Base-by-base conservation (phyloP, 78 protist genomes). In the Monosiga brevicollis region DNA sequence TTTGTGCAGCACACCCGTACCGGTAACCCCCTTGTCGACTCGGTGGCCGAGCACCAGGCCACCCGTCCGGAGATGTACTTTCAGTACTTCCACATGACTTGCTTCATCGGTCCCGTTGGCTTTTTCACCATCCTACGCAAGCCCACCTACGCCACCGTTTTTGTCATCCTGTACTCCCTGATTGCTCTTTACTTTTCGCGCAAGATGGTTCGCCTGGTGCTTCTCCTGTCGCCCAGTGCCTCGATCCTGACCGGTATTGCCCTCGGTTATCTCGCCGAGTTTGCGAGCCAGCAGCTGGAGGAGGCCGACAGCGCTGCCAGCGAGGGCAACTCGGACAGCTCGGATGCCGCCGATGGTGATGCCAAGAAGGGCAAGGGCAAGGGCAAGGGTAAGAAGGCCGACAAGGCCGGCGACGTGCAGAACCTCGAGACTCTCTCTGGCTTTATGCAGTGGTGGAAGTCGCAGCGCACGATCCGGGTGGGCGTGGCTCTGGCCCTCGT, bases 21-120 rank as follows among this genome's bases (percentile, higher is more conserved):
- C n/a, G n/a, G n/a, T n/a, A 95, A 96, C 73, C 98, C 99, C 78
- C 95, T 98, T 87, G 94, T 97, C 74, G 98, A 97, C 42, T 96
- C 99, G 0, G 99, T 98, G 43, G 91, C 97, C 0, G 99, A 98
- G 89, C 99, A 98, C 86, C 99, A 95, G 91, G 93, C 97, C 22
- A 89, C 95, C 32, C 0, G 92, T 20, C 90, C 95, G 96, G 41
- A 96, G 0, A 90, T 97, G 9, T 97, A 92, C 90, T 96, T 94
- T 90, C 93, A 95, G 73, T 99, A 98, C 84, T 83, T 96, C 73
- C 95, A 97, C 87, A 39, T 95, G 78, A 87, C 94, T 38, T 91
- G 87, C 43, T 43, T 95, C 86, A 42, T 97, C 43, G 73, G 95
- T 84, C 98, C 98, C 55, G 95, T 91, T 40, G 99, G 99, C 36